Percentiles rank a stretch among this genome's conserved stretches.
Conservation (phyloP, 257 asterid genomes). For the Voacanga thouarsii region DNA sequence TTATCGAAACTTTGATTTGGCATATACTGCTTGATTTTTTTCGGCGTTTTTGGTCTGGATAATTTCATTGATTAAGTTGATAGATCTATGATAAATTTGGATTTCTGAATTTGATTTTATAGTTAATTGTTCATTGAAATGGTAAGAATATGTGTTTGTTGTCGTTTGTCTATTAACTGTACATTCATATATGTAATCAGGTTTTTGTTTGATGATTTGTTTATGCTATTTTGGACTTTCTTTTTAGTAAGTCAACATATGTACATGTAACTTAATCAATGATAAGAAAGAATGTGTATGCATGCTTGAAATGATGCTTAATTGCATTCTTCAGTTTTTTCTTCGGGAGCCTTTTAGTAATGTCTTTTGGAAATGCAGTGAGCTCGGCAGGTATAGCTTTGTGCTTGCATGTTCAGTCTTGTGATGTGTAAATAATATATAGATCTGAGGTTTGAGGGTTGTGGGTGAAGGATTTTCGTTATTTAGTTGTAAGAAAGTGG, state of each 20-base stretch:
- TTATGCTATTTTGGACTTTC: neutral
- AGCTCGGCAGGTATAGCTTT: neutral
- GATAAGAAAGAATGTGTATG: neutral
- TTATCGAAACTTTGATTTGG: neutral
- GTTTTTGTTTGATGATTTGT: neutral
- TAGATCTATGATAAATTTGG: conserved; percentile 13
- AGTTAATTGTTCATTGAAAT: neutral
- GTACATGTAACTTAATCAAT: neutral
- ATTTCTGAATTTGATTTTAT: conserved; percentile 1
- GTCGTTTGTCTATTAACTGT: neutral
- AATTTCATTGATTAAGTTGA: neutral
- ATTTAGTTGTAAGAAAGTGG: neutral
- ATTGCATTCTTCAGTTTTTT: neutral
- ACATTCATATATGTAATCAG: neutral
- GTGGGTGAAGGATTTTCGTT: neutral
- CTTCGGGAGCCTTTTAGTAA: neutral
- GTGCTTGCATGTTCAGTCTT: neutral
- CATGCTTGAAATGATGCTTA: neutral
- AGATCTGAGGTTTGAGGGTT: conserved; percentile 3
- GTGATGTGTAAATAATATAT: neutral
- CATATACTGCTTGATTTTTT: neutral
- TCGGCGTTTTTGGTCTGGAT: neutral
- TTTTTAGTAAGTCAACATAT: neutral
- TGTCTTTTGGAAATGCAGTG: neutral
- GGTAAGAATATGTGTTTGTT: neutral